Evolutionary conservation across 371 early-diverging fungal genomes (phyloP).

Genomic region (Syncephalastrum monosporum): DNA sequence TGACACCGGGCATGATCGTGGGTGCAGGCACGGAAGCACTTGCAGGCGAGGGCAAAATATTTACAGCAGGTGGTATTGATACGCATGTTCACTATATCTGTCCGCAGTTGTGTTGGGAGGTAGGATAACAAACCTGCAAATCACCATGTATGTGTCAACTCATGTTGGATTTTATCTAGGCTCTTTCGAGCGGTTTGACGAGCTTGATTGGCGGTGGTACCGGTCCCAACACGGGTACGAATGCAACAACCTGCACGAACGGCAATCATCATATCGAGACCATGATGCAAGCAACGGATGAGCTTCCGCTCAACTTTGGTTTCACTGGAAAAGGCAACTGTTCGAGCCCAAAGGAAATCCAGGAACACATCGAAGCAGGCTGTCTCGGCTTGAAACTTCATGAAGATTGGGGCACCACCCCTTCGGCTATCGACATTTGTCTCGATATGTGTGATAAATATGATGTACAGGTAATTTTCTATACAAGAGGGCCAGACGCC

Average conservation of each 20-base stretch:
- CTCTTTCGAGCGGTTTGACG: slow-evolving; percentile 82
- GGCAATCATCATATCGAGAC: slow-evolving; percentile 76
- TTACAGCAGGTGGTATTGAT: slow-evolving; percentile 92
- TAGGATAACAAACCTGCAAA: slow-evolving; percentile 11
- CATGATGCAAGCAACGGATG: slow-evolving; percentile 88
- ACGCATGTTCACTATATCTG: slow-evolving; percentile 93
- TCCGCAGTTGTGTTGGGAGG: slow-evolving; percentile 81
- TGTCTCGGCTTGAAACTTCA: slow-evolving; percentile 91
- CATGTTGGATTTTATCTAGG: slow-evolving; percentile 30
- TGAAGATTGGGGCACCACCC: slow-evolving; percentile 95
- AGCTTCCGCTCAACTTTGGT: slow-evolving; percentile 85
- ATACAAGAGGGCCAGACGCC: not conserved
- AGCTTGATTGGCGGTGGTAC: slow-evolving; percentile 95
- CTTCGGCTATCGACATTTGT: slow-evolving; percentile 89
- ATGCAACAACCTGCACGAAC: slow-evolving; percentile 93
- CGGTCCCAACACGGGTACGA: slow-evolving; percentile 92
- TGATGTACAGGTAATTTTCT: slow-evolving; percentile 72
- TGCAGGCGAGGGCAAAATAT: slow-evolving; percentile 87
- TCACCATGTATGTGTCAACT: no score
- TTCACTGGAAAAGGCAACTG: slow-evolving; percentile 95
- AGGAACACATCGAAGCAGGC: slow-evolving; percentile 86
- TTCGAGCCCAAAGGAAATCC: slow-evolving; percentile 58
- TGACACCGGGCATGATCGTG: slow-evolving; percentile 84
- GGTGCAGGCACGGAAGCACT: slow-evolving; percentile 89
- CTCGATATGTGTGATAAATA: slow-evolving; percentile 80